These are phyloP conservation scores for Debaryomyces singareniensis DNA, from an alignment of 1,139 yeast genomes.

Conservation along the genomic window DNA sequence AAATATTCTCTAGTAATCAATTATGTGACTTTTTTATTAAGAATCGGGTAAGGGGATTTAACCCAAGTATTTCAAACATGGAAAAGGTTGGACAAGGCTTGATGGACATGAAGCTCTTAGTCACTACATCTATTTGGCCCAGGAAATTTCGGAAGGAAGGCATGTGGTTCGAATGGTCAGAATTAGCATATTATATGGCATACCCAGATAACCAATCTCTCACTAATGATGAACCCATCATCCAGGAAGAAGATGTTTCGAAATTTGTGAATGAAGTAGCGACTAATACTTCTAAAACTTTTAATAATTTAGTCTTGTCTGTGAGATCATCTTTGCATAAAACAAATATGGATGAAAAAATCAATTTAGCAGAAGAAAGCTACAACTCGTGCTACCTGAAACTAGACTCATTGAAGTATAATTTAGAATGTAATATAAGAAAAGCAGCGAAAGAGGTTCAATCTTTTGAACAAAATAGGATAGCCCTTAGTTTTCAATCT, in stretches of 20 bases:
- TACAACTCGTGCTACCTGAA: conserved; percentile 29
- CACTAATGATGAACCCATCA: neutral
- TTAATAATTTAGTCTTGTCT: conserved; percentile 25
- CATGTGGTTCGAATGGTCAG: conserved; percentile 47
- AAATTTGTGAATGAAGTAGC: conserved; percentile 19
- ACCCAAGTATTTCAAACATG: conserved; percentile 32
- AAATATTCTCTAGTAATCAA: conserved; percentile 35
- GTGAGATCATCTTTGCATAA: conserved; percentile 26
- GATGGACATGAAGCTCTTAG: conserved; percentile 28
- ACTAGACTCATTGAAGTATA: conserved; percentile 25
- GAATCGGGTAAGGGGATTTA: conserved; percentile 26
- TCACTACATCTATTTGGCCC: conserved; percentile 26
- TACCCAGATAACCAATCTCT: conserved; percentile 8
- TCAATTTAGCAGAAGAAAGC: conserved; percentile 21
- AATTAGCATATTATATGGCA: conserved; percentile 20
- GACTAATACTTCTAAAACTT: conserved; percentile 18
- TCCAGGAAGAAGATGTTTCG: conserved; percentile 8
- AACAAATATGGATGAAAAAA: conserved; percentile 24
- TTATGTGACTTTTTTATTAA: conserved; percentile 25
- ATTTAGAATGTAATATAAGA: conserved; percentile 24
- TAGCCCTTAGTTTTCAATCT: conserved; percentile 28
- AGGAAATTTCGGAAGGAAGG: conserved; percentile 37
- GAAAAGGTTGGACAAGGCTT: conserved; percentile 41
- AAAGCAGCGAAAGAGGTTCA: conserved; percentile 22
- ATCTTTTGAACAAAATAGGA: conserved; percentile 30